A percentile compares a stretch with the other conserved stretches of the same genome.
Conservation (phyloP, 2,329 filamentous ascomycete species). For the Aspergillus proliferans region DNA sequence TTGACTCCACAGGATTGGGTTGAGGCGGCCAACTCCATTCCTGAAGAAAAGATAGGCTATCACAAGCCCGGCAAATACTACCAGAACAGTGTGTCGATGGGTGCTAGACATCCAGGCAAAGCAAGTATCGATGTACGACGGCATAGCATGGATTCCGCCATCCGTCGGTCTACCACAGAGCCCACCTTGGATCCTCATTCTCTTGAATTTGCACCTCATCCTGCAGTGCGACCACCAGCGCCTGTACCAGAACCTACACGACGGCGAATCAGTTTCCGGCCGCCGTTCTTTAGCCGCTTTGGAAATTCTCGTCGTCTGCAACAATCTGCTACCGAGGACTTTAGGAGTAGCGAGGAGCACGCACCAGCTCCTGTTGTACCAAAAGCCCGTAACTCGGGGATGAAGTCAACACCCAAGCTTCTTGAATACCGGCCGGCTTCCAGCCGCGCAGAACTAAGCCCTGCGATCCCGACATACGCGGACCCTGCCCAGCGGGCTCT, state of each 20-base stretch:
- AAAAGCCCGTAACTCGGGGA: constrained; percentile 15
- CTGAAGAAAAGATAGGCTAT: neutral
- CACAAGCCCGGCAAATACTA: neutral
- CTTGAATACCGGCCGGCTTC: neutral
- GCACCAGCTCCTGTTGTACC: constrained; percentile 30
- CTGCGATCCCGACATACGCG: constrained; percentile 6
- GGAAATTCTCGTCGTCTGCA: constrained; percentile 18
- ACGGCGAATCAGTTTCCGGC: constrained; percentile 30
- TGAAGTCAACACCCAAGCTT: neutral
- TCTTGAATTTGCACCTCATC: constrained; percentile 14
- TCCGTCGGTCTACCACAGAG: constrained; percentile 19
- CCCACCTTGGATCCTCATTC: constrained; percentile 23
- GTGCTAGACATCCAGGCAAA: too few relatives aligned
- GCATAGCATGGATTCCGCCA: constrained; percentile 21
- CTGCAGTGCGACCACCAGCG: constrained; percentile 14
- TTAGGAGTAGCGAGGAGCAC: constrained; percentile 21
- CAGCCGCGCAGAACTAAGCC: too few relatives aligned
- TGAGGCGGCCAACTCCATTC: constrained; percentile 30
- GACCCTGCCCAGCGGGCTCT: constrained; percentile 9
- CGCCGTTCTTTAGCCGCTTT: constrained; percentile 29
- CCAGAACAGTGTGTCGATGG: neutral
- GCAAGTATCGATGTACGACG: constrained; percentile 11
- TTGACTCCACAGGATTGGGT: constrained; percentile 39
- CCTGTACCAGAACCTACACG: constrained; percentile 17
- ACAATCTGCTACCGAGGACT: constrained; percentile 20